phyloP scores from a whole-genome alignment of 2,329 filamentous ascomycete species.

The Curvularia sp. region DNA sequence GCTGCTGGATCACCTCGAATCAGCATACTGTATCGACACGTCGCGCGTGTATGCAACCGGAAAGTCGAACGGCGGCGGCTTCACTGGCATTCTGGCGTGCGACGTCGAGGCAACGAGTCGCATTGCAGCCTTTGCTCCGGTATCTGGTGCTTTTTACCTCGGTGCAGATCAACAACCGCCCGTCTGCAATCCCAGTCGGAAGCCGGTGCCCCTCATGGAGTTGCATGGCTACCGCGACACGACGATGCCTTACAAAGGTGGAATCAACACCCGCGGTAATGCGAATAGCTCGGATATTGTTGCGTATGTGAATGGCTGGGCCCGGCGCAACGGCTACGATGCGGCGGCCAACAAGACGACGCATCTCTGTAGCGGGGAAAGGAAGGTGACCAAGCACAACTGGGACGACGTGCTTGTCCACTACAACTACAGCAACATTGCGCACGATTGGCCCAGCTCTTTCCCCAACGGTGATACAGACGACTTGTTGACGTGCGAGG shows the following conservation, averaged over 20 bases:
- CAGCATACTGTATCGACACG: slow-evolving; percentile 56
- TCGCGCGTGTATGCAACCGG: slow-evolving; percentile 57
- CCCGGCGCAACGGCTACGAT: slow-evolving; percentile 45
- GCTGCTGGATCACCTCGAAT: slow-evolving; percentile 52
- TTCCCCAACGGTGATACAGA: slow-evolving; percentile 39
- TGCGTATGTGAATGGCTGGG: slow-evolving; percentile 51
- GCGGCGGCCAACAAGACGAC: slow-evolving; percentile 37
- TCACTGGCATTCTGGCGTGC: slow-evolving; percentile 59
- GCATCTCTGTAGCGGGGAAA: slow-evolving; percentile 40
- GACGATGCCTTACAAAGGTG: slow-evolving; percentile 53
- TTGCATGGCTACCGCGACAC: slow-evolving; percentile 55
- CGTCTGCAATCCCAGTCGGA: slow-evolving; percentile 37
- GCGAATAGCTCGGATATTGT: slow-evolving; percentile 29
- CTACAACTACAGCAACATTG: slow-evolving; percentile 50
- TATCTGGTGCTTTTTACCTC: slow-evolving; percentile 58
- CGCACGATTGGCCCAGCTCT: slow-evolving; percentile 53
- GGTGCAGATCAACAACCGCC: slow-evolving; percentile 28
- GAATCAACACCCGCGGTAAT: slow-evolving; percentile 32
- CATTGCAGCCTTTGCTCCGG: slow-evolving; percentile 61
- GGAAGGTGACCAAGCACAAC: slow-evolving; percentile 35
- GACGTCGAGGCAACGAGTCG: slow-evolving; percentile 50
- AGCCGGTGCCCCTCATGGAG: slow-evolving; percentile 53
- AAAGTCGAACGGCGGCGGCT: slow-evolving; percentile 65
- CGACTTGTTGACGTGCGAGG: slow-evolving; percentile 36
- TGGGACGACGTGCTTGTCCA: slow-evolving; percentile 48